Conservation (phyloP, 1,139 yeast species). For the Nakaseomyces kungkrabaensis region DNA sequence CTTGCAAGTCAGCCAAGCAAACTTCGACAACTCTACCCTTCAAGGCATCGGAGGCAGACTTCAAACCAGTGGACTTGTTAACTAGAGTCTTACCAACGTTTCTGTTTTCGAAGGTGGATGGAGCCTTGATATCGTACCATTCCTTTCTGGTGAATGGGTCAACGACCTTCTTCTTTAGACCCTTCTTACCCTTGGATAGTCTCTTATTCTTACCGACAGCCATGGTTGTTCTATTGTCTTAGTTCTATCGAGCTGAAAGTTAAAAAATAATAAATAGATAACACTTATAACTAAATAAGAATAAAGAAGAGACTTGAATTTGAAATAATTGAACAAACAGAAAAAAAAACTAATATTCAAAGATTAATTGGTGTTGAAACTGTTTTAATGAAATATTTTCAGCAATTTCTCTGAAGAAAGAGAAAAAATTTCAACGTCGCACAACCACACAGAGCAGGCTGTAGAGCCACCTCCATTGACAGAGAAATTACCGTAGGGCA, state of each 20-base stretch:
- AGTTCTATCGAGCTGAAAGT: neutral
- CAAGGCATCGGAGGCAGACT: constrained; percentile 85
- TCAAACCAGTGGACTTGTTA: constrained; percentile 88
- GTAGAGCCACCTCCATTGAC: no score
- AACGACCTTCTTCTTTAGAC: constrained; percentile 89
- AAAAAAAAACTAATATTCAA: neutral
- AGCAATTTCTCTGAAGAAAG: no score
- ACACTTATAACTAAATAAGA: neutral
- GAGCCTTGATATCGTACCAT: constrained; percentile 93
- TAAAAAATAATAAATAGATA: neutral
- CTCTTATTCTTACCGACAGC: constrained; percentile 97
- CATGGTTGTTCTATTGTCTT: constrained; percentile 46
- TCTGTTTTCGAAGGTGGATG: constrained; percentile 88
- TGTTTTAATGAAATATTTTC: no score
- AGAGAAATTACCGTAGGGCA: no score
- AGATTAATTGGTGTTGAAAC: no score
- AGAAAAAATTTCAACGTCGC: no score
- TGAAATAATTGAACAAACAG: neutral
- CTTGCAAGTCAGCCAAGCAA: constrained; percentile 82
- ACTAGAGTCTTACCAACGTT: constrained; percentile 90
- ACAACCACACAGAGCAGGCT: no score
- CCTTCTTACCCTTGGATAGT: constrained; percentile 93
- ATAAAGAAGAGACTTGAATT: no score
- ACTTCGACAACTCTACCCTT: constrained; percentile 87
- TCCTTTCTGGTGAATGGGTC: constrained; percentile 95